Base-by-base conservation (phyloP, 345 rosid genomes). In the Ceriops zippeliana region DNA sequence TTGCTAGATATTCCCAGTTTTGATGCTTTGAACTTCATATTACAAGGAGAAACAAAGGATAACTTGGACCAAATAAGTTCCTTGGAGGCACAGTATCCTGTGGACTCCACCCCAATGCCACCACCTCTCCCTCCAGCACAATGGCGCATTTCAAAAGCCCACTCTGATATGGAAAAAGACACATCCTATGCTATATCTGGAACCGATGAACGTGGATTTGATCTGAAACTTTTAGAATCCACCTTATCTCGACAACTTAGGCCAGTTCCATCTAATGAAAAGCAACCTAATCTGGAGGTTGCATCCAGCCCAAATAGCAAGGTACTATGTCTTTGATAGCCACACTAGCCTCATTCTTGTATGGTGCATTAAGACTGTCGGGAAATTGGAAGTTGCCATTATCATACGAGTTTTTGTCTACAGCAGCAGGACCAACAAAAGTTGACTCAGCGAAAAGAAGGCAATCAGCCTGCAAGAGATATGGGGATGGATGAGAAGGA, bases 101-200 rank as follows among this genome's bases (percentile, higher is more conserved):
- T 17, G n/a, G 86, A 84, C 47, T 61, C 80, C 62, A 74, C 70
- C 31, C 88, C 90, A 26, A 67, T 74, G 37, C 86, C 95, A 54
- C 96, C 97, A 6, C 93, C 96, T 27, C 87, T 83, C 57, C 97
- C 97, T 63, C 96, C 96, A 37, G 68, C 67, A 20, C 86, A 91
- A 70, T 88, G 97, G 95, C 47, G 80, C 81, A 76, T 74, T 80
- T 68, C 85, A 9, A 83, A 86, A 71, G 57, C 83, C 52, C 52
- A 64, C 65, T 64, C 82, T 49, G 81, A 75, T 56, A 47, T 46
- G 62, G 67, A 69, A 38, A 79, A 82, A 61, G 80, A 72, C 34
- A 75, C 72, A 80, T 74, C 73, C 9, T 66, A 70, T 67, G 52
- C 81, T 58, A 59, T 71, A 73, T 76, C 77, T 53, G 83, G 81